Percentiles rank a stretch among this genome's conserved stretches.
These are phyloP conservation scores for Cyclocybe cylindracea DNA, from an alignment of 768 basidiomycete species.

Conservation along the genomic window DNA sequence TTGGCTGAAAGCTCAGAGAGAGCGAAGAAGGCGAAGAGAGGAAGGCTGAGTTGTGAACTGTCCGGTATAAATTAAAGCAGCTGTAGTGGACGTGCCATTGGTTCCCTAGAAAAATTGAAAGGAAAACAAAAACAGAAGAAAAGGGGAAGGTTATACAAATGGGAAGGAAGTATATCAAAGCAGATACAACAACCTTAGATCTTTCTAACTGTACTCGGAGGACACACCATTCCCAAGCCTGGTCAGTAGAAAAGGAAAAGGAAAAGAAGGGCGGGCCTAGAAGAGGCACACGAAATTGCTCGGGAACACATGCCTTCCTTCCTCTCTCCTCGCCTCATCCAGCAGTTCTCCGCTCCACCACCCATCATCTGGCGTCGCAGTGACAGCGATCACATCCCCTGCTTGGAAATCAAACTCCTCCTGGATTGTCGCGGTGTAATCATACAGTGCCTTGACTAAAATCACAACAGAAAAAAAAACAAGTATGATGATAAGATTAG, in stretches of 20 bases:
- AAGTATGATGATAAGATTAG: neutral
- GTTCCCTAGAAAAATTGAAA: too few relatives aligned
- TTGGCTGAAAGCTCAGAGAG: too few relatives aligned
- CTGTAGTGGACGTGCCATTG: too few relatives aligned
- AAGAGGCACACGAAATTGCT: constrained; percentile 87
- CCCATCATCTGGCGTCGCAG: constrained; percentile 91
- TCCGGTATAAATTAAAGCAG: too few relatives aligned
- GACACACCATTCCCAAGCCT: too few relatives aligned
- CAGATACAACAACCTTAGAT: too few relatives aligned
- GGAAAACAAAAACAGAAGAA: too few relatives aligned
- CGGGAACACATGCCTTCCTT: constrained; percentile 79
- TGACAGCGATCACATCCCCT: constrained; percentile 97
- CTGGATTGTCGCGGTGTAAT: constrained; percentile 80
- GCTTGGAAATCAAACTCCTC: constrained; percentile 97
- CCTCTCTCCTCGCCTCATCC: constrained; percentile 68
- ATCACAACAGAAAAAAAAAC: neutral
- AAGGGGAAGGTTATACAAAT: too few relatives aligned
- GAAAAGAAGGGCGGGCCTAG: constrained; percentile 26
- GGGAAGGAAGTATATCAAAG: too few relatives aligned
- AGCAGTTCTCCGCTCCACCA: constrained; percentile 96
- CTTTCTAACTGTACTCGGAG: too few relatives aligned
- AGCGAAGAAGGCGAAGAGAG: too few relatives aligned
- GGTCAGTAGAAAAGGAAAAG: neutral
- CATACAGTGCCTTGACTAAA: constrained; percentile 85
- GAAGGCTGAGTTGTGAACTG: too few relatives aligned